Conservation (phyloP, 23 red algal species). For the Pyropia haitanensis region DNA sequence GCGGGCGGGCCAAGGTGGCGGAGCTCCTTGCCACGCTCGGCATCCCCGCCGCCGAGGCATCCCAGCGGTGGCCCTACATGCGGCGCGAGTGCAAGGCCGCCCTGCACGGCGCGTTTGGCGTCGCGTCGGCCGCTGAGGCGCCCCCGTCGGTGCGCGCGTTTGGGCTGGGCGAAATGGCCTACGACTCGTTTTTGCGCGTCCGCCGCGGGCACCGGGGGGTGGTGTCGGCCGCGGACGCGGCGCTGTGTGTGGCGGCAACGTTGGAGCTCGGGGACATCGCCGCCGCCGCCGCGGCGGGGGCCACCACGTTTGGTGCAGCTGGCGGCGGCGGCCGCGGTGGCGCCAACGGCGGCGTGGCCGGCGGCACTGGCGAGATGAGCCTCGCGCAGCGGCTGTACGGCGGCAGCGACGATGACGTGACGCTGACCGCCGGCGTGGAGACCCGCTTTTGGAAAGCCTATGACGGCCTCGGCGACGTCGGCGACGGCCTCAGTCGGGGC, state of each 20-base stretch:
- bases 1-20: slow-evolving; percentile 50
- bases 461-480: slow-evolving; percentile 31
- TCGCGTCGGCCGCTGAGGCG: background rate
- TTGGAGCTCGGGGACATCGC: slow-evolving; percentile 46
- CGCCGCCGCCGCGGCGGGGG: background rate
- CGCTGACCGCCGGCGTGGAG: background rate
- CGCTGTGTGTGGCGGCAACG: slow-evolving; percentile 24
- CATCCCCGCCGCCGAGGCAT: slow-evolving; percentile 61
- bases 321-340: background rate
- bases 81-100: slow-evolving; percentile 37
- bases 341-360: background rate
- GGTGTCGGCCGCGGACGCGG: slow-evolving; percentile 61
- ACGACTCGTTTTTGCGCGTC: slow-evolving; percentile 51
- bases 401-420: too few relatives aligned
- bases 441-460: slow-evolving; percentile 70
- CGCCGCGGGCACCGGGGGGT: slow-evolving; percentile 40
- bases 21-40: slow-evolving; percentile 87
- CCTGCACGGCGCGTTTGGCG: slow-evolving; percentile 15
- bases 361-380: background rate
- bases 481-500: slow-evolving; percentile 28
- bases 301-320: background rate
- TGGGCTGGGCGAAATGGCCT: slow-evolving; percentile 42
- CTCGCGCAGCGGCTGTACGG: too few relatives aligned
- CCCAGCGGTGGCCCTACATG: slow-evolving; percentile 88
- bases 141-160: slow-evolving; percentile 31